These are phyloP conservation scores for Melocanna baccifera DNA, from an alignment of 176 grass and related monocot genomes.

Conservation along the genomic window DNA sequence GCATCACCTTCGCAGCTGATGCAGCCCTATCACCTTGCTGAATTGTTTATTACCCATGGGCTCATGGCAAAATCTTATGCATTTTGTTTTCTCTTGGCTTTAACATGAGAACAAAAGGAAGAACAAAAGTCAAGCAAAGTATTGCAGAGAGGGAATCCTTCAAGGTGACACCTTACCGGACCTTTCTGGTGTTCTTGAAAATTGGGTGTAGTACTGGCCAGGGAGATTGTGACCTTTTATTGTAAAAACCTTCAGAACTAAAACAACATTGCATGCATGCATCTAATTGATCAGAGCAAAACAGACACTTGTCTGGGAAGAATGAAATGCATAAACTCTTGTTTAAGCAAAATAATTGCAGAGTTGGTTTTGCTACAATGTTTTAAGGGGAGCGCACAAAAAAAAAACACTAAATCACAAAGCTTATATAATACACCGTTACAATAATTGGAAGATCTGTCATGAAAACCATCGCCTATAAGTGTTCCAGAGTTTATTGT, in stretches of 20 bases:
- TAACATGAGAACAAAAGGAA: conserved; percentile 35
- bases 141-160: conserved; percentile 23
- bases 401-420: not conserved
- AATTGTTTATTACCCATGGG: conserved; percentile 33
- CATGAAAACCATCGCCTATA: conserved; percentile 7
- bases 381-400: conserved; percentile 5
- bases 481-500: conserved; percentile 8
- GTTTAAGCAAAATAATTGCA: not conserved
- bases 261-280: not conserved
- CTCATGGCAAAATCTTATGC: conserved; percentile 29
- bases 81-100: conserved; percentile 17
- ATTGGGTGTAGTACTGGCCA: not conserved
- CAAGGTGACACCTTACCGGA: conserved; percentile 38
- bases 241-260: not conserved
- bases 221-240: not conserved
- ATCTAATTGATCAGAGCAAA: not conserved
- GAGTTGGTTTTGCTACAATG: not conserved
- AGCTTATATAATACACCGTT: not conserved
- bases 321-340: not conserved
- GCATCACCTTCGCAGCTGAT: conserved; percentile 50
- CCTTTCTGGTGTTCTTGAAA: not conserved
- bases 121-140: conserved; percentile 29
- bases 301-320: not conserved
- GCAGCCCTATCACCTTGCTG: conserved; percentile 30
- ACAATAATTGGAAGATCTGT: conserved; percentile 1